Evolutionary conservation across 2,329 filamentous ascomycete species (phyloP).

Genomic region (Colletotrichum theobromicola): DNA sequence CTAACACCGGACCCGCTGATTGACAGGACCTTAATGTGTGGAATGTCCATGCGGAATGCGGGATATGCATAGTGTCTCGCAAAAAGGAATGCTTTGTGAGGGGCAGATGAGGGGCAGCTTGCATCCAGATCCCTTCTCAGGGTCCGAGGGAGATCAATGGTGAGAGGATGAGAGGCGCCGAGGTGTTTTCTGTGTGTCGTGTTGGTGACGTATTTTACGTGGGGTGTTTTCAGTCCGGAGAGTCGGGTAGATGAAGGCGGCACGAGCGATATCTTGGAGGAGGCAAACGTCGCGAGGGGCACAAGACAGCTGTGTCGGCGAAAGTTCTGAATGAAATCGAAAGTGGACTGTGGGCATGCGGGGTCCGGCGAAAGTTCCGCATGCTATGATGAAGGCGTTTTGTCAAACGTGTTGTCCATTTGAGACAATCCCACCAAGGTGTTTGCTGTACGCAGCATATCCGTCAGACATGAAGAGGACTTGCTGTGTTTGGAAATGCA

Average conservation of each 20-base stretch:
- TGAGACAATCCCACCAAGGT: neutral
- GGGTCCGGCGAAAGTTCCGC: neutral
- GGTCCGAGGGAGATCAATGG: neutral
- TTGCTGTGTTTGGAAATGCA: constrained; percentile 12
- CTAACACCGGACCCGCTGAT: constrained; percentile 4
- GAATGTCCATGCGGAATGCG: constrained; percentile 7
- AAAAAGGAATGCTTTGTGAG: neutral
- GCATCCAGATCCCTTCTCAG: neutral
- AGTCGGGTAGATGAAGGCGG: neutral
- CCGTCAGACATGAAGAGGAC: neutral
- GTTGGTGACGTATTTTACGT: constrained; percentile 10
- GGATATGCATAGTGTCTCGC: constrained; percentile 1
- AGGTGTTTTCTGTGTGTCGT: neutral
- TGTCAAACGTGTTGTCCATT: neutral
- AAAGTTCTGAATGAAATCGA: neutral
- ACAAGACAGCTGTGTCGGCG: constrained; percentile 4
- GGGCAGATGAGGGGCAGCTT: neutral
- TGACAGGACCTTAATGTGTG: constrained; percentile 17
- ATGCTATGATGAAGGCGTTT: constrained; percentile 12
- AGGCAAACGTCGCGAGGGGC: neutral
- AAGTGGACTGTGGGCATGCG: neutral
- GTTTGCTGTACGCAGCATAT: neutral
- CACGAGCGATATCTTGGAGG: neutral
- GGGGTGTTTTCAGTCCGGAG: neutral
- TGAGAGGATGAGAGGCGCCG: neutral